Base-by-base conservation (phyloP, 2,329 filamentous ascomycete genomes). In the Beauveria scarabaeidicola region DNA sequence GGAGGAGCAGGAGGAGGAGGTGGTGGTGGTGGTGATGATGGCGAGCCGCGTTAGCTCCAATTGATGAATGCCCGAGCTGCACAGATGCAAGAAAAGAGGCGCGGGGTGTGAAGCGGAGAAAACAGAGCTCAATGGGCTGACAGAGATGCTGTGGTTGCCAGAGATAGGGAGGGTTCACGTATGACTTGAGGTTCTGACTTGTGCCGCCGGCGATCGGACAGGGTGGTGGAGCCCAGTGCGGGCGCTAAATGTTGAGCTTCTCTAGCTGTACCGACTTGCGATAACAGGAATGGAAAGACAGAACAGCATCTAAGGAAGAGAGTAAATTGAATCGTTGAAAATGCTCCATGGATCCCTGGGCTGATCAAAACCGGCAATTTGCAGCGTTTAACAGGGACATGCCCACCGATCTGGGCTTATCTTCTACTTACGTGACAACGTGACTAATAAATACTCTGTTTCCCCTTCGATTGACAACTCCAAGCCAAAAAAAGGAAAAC, bases 131-230 rank as follows among this genome's bases (percentile, higher is more conserved):
- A 15, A 36, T 36, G 32, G 32, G 32, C 32, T 36, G 11, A 5
- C 8, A 7, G 21, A 41, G 36, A 5, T 41, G 23, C 13, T 27
- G 36, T 27, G 51, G 27, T 19, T 50, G 32, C 27, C 36, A 53
- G 5, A 41, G 27, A 43, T 11, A 25, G 25, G 41, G 25, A 38
- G 41, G 25, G 15, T 38, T 17, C 5, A 27, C 8, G 53, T 46
- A 15, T 47, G 53, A 25, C 19, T 40, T 43, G 55, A 51, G 25
- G 36, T 36, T 58, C 38, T 58, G 55, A 58, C 55, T 58, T 44
- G 47, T 25, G 38, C 1, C 44, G 47, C 55, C 55, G 47, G 55
- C 55, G n/a, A 58, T 58, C 55, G 55, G 55, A 58, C 55, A 44
- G 5, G 55, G 38, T 27, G 47, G 55, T 58, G 55, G 55, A 51